Evolutionary conservation across 176 grass and related monocot genomes (phyloP).

Genomic region (Eleusine coracana): DNA sequence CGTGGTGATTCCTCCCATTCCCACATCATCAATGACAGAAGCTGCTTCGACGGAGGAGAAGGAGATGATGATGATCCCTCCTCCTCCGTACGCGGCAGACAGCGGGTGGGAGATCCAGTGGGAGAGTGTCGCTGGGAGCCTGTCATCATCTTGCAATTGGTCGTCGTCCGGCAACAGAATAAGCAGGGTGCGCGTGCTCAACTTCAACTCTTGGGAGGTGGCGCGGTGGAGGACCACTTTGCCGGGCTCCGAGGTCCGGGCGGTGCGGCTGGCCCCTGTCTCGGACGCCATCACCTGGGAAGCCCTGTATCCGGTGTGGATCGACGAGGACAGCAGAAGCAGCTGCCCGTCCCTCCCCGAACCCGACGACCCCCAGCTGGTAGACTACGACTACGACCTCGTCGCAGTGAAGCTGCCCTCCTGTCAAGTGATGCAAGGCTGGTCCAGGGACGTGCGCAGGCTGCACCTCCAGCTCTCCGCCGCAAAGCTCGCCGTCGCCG

Average conservation of each 20-base stretch:
- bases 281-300: constrained; percentile 60
- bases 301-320: constrained; percentile 68
- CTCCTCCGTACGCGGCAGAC: constrained; percentile 12
- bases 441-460: constrained; percentile 77
- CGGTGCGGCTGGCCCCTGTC: constrained; percentile 43
- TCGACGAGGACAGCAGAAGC: constrained; percentile 57
- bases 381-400: constrained; percentile 31
- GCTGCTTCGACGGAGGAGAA: no score
- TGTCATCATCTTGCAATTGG: neutral
- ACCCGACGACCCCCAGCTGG: neutral
- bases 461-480: constrained; percentile 72
- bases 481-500: constrained; percentile 54
- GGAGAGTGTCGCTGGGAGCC: constrained; percentile 40
- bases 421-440: neutral
- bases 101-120: constrained; percentile 43
- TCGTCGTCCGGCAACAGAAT: neutral
- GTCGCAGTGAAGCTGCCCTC: constrained; percentile 76
- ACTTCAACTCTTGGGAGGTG: constrained; percentile 65
- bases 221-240: constrained; percentile 41
- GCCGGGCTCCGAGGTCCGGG: constrained; percentile 16
- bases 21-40: neutral
- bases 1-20: neutral
- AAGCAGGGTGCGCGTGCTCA: constrained; percentile 57
- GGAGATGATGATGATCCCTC: no score
- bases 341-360: constrained; percentile 62